Base-by-base conservation (phyloP, 2,329 filamentous ascomycete genomes). In the Clonostachys byssicola region DNA sequence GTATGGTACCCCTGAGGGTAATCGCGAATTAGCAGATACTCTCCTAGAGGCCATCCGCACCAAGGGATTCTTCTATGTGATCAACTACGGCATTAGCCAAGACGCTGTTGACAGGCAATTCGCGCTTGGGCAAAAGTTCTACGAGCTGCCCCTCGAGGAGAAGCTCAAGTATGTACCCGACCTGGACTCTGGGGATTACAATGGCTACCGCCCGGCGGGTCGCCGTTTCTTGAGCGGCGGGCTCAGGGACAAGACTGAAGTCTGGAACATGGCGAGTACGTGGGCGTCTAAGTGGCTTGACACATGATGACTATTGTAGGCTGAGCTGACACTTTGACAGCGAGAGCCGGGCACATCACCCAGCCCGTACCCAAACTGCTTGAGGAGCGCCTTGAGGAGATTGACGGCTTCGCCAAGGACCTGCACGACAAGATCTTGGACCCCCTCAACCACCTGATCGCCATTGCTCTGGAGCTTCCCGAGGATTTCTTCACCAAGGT, bases 1-100 rank as follows among this genome's bases (percentile, higher is more conserved):
- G 12, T 67, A 67, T 23, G 63, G 62, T 0, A 64, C 61, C 0
- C 46, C 56, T 0, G 51, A 62, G 23, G 64, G 64, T 0, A 66
- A 67, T 42, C 47, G 47, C 0, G 49, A 56, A 3, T 58, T 67
- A 3, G 55, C 63, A 0, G 42, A 58, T 12, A 55, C 52, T 0
- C 54, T 67, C 1, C 56, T 67, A 13, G 57, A 67, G 6, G 63
- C 64, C 1, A 56, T 66, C 41, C 61, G 62, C 2, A 66, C 57
- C 6, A 67, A 67, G 46, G 62, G 60, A 0, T 78, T 83, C 64
- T 84, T 83, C 60, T 81, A 82, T 49, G 75, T 84, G 2, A 80
- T 74, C 49, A 83, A 85, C 61, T 85, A 79, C 53, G 78, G 75
- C 51, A 75, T 85, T 16, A 65, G 67, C 1, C 80, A 84, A 56